phyloP scores from a whole-genome alignment of 257 asterid genomes.

The Thymus quinquecostatus region DNA sequence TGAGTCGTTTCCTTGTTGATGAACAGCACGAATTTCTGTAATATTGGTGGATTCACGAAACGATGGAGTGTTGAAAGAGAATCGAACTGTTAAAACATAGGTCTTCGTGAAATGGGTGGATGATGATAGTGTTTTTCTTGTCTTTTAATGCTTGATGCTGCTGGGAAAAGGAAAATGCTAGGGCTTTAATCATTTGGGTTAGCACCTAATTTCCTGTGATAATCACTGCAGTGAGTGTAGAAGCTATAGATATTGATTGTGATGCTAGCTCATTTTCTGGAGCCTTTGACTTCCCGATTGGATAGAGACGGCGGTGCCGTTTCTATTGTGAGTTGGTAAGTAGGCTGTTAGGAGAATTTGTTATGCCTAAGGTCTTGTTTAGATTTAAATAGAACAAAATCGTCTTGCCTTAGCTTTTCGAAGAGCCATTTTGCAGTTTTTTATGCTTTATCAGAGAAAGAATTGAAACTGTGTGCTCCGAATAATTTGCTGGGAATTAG shows the following conservation, averaged over 20 bases:
- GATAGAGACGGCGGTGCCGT: background rate
- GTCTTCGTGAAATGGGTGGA: background rate
- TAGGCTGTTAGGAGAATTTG: background rate
- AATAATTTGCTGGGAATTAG: background rate
- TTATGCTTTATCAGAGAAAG: background rate
- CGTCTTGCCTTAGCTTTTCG: background rate
- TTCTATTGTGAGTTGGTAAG: background rate
- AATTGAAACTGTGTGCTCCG: background rate
- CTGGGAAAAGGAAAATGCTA: background rate
- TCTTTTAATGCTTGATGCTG: background rate
- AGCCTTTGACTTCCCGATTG: background rate
- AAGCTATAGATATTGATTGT: constrained; percentile 5
- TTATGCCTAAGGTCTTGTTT: constrained; percentile 7
- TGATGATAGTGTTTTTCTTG: background rate
- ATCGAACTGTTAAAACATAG: background rate
- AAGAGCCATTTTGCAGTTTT: background rate
- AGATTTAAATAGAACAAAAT: background rate
- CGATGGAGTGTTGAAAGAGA: background rate
- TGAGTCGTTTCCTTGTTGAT: background rate
- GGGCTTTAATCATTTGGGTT: constrained; percentile 2
- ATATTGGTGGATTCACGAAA: background rate
- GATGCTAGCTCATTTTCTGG: background rate
- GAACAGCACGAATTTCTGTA: background rate
- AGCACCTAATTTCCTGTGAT: background rate
- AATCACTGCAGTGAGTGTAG: background rate